Evolutionary conservation across 257 asterid species (phyloP), one percentile per base, ranked within the genome.

Genomic region (Salvia hispanica): DNA sequence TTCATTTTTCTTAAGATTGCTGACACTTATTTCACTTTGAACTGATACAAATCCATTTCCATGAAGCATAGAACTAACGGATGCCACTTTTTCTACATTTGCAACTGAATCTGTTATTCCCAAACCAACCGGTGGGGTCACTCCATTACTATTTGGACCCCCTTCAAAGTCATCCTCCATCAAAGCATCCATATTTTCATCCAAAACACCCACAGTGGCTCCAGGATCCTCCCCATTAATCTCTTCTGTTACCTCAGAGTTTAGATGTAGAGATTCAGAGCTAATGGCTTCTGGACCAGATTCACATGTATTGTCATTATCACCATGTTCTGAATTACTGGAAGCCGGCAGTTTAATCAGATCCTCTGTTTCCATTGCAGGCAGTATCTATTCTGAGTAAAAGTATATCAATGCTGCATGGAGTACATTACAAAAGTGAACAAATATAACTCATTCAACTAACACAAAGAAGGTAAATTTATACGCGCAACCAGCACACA

Each of bases 361-460:
- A 67, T 87, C 89, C 80, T 77, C 92, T 21, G 80, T 74, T 60
- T 84, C 93, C 97, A 92, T 89, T 46, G 72, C 11, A 14, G 58
- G 58, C 56, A 58, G 18, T 57, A 75, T 64, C 51, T 31, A 58
- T 56, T 58, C 70, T n/a, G 28, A 47, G 42, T 51, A 18, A 46
- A 64, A 54, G 51, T 54, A 39, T 2, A 70, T 57, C 25, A 48
- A 14, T 58, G 53, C 58, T 66, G 67, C 72, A 70, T 7, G 21
- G 55, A 58, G 58, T 34, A 62, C 11, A 72, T 53, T 12, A 42
- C 57, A 71, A 11, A 16, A 58, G 75, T 64, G 37, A 69, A 39
- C 6, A 51, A 42, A 58, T 40, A 31, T 14, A 44, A 62, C 45
- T 34, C 33, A 45, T 36, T 28, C 55, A 70, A 56, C 59, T 46